Conservation (phyloP, 2,329 filamentous ascomycete genomes). For the Cryphonectria japonica region DNA sequence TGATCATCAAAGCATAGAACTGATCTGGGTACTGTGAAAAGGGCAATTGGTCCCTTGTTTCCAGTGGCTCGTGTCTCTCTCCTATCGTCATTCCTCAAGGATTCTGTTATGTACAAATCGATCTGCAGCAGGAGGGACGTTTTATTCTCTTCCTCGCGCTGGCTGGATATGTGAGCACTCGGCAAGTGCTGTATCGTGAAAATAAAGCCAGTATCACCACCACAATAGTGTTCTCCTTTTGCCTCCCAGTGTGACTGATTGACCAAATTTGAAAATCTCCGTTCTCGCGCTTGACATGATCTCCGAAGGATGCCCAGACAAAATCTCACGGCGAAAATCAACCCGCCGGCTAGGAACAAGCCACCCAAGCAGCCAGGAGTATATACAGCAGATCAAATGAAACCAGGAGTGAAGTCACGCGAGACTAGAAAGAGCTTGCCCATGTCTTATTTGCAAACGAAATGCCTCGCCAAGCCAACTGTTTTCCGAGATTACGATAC, state of each 20-base stretch:
- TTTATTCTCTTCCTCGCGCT: background rate
- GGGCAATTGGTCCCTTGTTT: no score
- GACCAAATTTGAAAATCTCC: background rate
- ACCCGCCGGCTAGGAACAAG: no score
- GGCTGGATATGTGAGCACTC: slow-evolving; percentile 7
- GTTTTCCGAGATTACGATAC: background rate
- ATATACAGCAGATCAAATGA: background rate
- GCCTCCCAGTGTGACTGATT: background rate
- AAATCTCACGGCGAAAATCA: background rate
- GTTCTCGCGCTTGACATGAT: background rate
- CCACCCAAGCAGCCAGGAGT: background rate
- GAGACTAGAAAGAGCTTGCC: background rate
- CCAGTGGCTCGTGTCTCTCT: background rate
- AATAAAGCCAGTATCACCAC: slow-evolving; percentile 4
- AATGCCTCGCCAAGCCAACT: background rate
- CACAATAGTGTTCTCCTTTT: background rate
- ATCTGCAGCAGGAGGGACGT: slow-evolving; percentile 3
- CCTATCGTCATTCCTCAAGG: background rate
- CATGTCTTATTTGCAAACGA: background rate
- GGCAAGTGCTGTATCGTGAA: background rate
- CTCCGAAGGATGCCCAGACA: no score
- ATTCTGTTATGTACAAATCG: slow-evolving; percentile 7
- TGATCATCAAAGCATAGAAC: background rate
- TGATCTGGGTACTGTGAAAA: background rate
- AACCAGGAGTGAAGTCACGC: background rate